Percentiles rank a stretch among this genome's conserved stretches.
Conservation (phyloP, 768 basidiomycete genomes). For the Chalciporus pseudorubinellus region DNA sequence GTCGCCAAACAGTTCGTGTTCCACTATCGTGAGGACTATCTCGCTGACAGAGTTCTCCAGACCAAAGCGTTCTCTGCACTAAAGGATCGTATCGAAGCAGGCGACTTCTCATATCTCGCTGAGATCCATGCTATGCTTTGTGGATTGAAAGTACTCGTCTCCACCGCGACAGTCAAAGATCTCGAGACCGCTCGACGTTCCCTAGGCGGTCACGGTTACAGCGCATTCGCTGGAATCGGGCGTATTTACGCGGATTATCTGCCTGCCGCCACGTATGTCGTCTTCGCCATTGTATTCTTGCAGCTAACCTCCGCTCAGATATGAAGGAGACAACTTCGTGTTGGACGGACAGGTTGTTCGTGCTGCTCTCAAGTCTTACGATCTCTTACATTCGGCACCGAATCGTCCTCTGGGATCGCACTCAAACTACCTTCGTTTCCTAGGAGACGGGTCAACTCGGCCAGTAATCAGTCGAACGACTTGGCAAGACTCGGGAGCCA, state of each 20-base stretch:
- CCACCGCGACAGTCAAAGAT: conserved; percentile 51
- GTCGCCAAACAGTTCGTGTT: conserved; percentile 51
- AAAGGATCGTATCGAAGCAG: conserved; percentile 46
- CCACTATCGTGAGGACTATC: neutral
- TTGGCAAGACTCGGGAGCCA: conserved; percentile 38
- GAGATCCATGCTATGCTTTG: conserved; percentile 72
- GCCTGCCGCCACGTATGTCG: conserved; percentile 58
- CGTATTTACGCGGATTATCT: conserved; percentile 62
- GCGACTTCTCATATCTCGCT: conserved; percentile 61
- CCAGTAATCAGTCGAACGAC: conserved; percentile 23
- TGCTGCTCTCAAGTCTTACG: conserved; percentile 61
- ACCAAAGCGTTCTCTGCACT: conserved; percentile 48
- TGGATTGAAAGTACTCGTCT: conserved; percentile 63
- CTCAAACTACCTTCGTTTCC: conserved; percentile 51
- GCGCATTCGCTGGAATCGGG: conserved; percentile 65
- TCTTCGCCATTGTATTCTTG: neutral
- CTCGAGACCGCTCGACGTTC: conserved; percentile 65
- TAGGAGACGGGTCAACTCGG: conserved; percentile 26
- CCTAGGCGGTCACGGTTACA: conserved; percentile 79
- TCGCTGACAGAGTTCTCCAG: conserved; percentile 31
- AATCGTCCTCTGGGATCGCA: conserved; percentile 12
- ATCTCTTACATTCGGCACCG: conserved; percentile 37
- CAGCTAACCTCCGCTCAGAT: conserved; percentile 37
- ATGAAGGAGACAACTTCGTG: conserved; percentile 79
- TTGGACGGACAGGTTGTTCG: conserved; percentile 74